Evolutionary conservation across 495 filamentous ascomycete genomes (phyloP).

Genomic region (Staphylotrichum tortipilum): DNA sequence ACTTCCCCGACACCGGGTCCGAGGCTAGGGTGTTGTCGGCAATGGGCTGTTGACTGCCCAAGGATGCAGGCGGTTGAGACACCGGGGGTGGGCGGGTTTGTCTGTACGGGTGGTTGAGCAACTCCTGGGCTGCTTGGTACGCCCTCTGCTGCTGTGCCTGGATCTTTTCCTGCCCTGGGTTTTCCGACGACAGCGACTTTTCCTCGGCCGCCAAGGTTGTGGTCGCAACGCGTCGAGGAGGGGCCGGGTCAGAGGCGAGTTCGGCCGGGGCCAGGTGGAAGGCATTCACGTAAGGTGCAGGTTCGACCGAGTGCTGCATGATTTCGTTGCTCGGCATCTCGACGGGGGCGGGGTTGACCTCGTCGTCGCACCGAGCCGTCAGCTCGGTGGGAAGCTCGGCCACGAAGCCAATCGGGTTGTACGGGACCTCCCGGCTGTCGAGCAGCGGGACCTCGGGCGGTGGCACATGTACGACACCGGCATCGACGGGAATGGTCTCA

Average conservation of each 20-base stretch:
- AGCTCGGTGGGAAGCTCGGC: conserved; percentile 34
- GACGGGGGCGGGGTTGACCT: conserved; percentile 33
- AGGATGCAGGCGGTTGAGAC: background rate
- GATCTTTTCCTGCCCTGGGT: background rate
- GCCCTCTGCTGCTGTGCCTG: background rate
- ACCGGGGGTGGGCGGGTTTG: conserved; percentile 8
- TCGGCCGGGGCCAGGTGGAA: conserved; percentile 29
- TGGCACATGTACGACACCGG: background rate
- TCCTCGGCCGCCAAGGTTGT: conserved; percentile 1
- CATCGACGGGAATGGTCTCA: background rate
- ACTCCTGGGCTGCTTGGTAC: conserved; percentile 12
- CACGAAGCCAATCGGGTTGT: conserved; percentile 34
- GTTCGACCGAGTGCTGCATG: conserved; percentile 8
- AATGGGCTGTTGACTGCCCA: background rate
- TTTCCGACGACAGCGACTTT: background rate
- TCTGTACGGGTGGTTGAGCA: conserved; percentile 11
- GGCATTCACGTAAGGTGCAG: conserved; percentile 13
- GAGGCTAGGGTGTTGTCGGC: background rate
- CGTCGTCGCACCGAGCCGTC: conserved; percentile 27
- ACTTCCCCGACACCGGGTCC: conserved; percentile 9
- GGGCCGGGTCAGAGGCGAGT: conserved; percentile 15
- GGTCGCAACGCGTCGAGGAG: background rate
- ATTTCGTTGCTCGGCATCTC: conserved; percentile 29
- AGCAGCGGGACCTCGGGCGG: conserved; percentile 13
- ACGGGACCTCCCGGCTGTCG: conserved; percentile 10